Base-by-base conservation (phyloP, 164 flowering plant genomes). In the Kalanchoe fedtschenkoi region DNA sequence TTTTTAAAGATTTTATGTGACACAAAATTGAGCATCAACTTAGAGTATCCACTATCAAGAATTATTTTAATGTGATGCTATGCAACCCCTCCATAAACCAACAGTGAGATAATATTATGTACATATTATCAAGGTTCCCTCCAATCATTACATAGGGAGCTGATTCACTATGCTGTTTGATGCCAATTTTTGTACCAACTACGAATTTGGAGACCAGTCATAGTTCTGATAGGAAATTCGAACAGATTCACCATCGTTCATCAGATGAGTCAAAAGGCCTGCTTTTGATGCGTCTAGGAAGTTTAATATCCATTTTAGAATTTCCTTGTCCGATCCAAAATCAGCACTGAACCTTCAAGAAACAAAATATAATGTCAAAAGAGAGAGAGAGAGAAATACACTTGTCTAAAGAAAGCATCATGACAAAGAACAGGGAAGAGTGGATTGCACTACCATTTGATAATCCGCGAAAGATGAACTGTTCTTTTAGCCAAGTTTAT, bases 191-290 rank as follows among this genome's bases (percentile, higher is more conserved):
- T n/a, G n/a, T n/a, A n/a, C n/a, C 0, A 42, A 26, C 24, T n/a
- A 83, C 6, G 77, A 72, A 73, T 93, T 88, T 5, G 81, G 53
- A n/a, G 99, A 85, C 97, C 99, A 90, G 69, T 88, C 85, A 30
- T 78, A 90, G 37, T 80, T 70, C 58, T 80, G 83, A 74, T 90
- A 85, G 16, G 66, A 75, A 62, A 90, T 67, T 61, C 74, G 70
- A 61, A 90, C 55, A 33, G 84, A 69, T 2, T 85, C 82, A 6
- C 91, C 91, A 66, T 93, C 99, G 34, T 70, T 72, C 66, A 88
- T 68, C 43, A 93, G 89, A 78, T 93, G 97, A 0, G 83, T 80
- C 58, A 93, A 62, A 34, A 90, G 91, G 47, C 97, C 99, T 14
- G 97, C 86, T 67, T 80, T 87, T 15, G 77, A 79, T 64, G 96